Evolutionary conservation across 345 rosid genomes (phyloP), one percentile per base, ranked within the genome.

Genomic region (Aquilaria yunnanensis): DNA sequence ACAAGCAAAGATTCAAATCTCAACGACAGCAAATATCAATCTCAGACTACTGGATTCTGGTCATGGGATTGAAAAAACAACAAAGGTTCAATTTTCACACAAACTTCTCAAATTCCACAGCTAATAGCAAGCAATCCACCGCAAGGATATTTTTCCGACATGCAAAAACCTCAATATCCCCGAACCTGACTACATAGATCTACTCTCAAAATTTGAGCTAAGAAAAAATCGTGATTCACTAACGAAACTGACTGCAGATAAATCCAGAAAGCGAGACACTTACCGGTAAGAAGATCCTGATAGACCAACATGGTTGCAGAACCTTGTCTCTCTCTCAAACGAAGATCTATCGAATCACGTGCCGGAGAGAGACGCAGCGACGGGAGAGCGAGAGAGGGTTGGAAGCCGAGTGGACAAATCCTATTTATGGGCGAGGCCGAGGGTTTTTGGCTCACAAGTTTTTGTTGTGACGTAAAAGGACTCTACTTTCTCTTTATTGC

Each of bases 281-380:
- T 75, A 88, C 99, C 87, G 62, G 81, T 54, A 55, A 94, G 78
- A 14, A 72, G 77, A 87, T 94, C 99, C 52, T 90, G 92, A 62
- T 90, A 94, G 16, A 94, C 97, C 95, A 94, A 82, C 97, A 94
- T 94, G 80, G 63, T 74, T 78, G 80, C 81, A 55, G 79, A 54
- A 37, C 7, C 43, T 37, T 37, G 43, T 37, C 64, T 68, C 85
- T 71, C 62, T 70, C 74, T 63, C 72, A 72, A 75, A 64, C 62
- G 5, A 61, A 52, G 72, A 71, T 63, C 41, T 56, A 71, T 51
- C 11, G n/a, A 57, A 47, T 23, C 6, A 37, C 9, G n/a, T 55
- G 47, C 70, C 67, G 51, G 72, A 70, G 72, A 75, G 72, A 64
- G 78, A 65, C 69, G 75, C 74, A 60, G 79, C 71, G 23, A 49